These are phyloP conservation scores for Claviceps spartinae DNA, from an alignment of 2,329 filamentous ascomycete genomes.

Conservation along the genomic window DNA sequence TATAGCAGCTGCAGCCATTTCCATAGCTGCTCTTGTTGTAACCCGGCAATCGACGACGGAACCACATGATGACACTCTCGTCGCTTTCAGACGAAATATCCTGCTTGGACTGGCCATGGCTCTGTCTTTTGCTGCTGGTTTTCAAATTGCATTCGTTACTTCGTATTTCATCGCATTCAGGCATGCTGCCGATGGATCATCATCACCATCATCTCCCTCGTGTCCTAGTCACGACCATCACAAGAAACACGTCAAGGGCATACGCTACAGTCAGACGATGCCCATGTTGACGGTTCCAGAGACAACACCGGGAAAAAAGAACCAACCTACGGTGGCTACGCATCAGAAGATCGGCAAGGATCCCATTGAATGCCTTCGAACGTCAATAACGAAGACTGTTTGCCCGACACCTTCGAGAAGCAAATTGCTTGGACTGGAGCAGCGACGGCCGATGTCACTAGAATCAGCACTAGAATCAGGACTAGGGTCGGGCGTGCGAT, in stretches of 20 bases:
- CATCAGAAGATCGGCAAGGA: slow-evolving; percentile 13
- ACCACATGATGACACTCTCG: neutral
- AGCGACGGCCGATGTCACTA: slow-evolving; percentile 32
- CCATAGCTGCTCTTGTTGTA: slow-evolving; percentile 30
- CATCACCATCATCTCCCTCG: slow-evolving; percentile 11
- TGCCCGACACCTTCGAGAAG: slow-evolving; percentile 45
- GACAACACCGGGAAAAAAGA: slow-evolving; percentile 22
- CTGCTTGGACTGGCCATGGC: slow-evolving; percentile 31
- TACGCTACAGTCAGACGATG: slow-evolving; percentile 36
- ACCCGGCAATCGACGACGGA: slow-evolving; percentile 15
- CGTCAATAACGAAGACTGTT: slow-evolving; percentile 30
- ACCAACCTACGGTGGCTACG: slow-evolving; percentile 31
- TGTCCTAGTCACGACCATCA: slow-evolving; percentile 15
- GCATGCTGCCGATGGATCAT: slow-evolving; percentile 8
- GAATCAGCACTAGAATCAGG: slow-evolving; percentile 23
- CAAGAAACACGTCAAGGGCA: slow-evolving; percentile 32
- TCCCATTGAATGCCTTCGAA: slow-evolving; percentile 17
- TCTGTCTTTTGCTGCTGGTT: slow-evolving; percentile 30
- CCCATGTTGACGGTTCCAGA: slow-evolving; percentile 20
- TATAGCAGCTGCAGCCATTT: slow-evolving; percentile 30
- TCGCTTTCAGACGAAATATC: slow-evolving; percentile 16
- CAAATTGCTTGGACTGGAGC: slow-evolving; percentile 33
- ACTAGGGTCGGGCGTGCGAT: no score
- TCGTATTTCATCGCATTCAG: slow-evolving; percentile 28
- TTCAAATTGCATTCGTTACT: slow-evolving; percentile 36